These are phyloP conservation scores for Amanita jacksonii DNA, from an alignment of 768 basidiomycete genomes.

Conservation along the genomic window DNA sequence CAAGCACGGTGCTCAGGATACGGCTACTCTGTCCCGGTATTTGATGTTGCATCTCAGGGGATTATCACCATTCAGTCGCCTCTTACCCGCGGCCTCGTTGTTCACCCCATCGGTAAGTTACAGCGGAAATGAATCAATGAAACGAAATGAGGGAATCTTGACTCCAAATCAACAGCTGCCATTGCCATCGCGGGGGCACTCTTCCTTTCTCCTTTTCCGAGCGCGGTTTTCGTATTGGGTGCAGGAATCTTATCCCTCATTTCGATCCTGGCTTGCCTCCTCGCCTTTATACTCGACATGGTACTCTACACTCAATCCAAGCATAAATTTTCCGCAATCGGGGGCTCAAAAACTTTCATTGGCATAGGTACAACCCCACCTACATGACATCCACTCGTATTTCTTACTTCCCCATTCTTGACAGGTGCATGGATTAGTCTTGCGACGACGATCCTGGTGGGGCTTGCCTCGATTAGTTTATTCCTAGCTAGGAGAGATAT, in stretches of 20 bases:
- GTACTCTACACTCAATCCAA: conserved; percentile 57
- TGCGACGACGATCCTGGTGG: conserved; percentile 49
- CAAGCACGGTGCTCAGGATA: conserved; percentile 27
- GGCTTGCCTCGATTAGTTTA: conserved; percentile 58
- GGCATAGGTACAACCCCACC: conserved; percentile 44
- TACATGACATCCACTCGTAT: background rate
- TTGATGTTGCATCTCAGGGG: conserved; percentile 21
- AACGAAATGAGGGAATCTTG: background rate
- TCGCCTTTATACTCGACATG: conserved; percentile 72
- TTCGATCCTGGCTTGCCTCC: conserved; percentile 55
- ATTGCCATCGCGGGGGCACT: conserved; percentile 57
- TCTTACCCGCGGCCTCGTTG: conserved; percentile 67
- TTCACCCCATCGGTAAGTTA: conserved; percentile 64
- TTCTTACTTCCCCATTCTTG: background rate
- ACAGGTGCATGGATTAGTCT: conserved; percentile 76
- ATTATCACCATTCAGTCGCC: conserved; percentile 37
- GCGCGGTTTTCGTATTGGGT: conserved; percentile 45
- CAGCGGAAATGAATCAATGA: conserved; percentile 1
- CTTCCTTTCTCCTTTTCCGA: conserved; percentile 49
- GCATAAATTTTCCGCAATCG: conserved; percentile 45
- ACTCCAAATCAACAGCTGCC: conserved; percentile 24
- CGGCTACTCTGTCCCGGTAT: conserved; percentile 43
- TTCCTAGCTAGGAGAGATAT: conserved; percentile 57
- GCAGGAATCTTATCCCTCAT: conserved; percentile 64
- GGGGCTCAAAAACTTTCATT: conserved; percentile 37